Base-by-base conservation (phyloP, 2,329 filamentous ascomycete species). In the Penicillium sp. region DNA sequence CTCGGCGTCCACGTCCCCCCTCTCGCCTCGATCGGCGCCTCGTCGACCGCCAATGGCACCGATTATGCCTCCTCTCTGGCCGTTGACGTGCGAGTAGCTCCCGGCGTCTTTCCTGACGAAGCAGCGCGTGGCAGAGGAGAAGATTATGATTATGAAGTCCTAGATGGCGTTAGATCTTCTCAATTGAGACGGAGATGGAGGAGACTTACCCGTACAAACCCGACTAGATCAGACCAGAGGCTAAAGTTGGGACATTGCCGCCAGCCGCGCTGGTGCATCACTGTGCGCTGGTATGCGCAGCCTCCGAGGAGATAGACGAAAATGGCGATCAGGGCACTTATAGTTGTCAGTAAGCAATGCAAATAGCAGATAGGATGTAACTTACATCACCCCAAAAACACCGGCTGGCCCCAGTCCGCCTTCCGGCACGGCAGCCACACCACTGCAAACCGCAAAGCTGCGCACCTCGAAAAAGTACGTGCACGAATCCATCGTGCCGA, bases 391-490 rank as follows among this genome's bases (percentile, higher is more conserved):
- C 59, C 89, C 89, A 69, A 99, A 99, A 12, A 99, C 82, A 73
- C 78, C 91, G 75, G 70, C 89, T 67, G 73, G 94, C 76, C 68
- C 89, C 74, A 79, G 87, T 76, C 74, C 86, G 11, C 79, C 79
- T 57, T 84, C 80, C 48, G 79, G 78, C 59, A 79, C 79, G 9
- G 77, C 76, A 56, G 83, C 81, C 24, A 84, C 79, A 77, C 78
- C 92, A 74, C 75, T 90, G 80, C 94, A 99, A 11, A 92, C 93
- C 63, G 91, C 88, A 47, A 84, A 81, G 23, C 90, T 94, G 62
- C 93, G 88, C 50, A 92, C 87, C 72, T 97, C 92, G 77, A 99
- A 99, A 74, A 96, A 89, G 75, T 97, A 99, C 28, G 90, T 85
- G 79, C 94, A 99, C 59, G 95, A 88, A 69, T 97, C 92, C 42